phyloP scores from a whole-genome alignment of 2,329 filamentous ascomycete genomes.

The Mariannaea sp. region DNA sequence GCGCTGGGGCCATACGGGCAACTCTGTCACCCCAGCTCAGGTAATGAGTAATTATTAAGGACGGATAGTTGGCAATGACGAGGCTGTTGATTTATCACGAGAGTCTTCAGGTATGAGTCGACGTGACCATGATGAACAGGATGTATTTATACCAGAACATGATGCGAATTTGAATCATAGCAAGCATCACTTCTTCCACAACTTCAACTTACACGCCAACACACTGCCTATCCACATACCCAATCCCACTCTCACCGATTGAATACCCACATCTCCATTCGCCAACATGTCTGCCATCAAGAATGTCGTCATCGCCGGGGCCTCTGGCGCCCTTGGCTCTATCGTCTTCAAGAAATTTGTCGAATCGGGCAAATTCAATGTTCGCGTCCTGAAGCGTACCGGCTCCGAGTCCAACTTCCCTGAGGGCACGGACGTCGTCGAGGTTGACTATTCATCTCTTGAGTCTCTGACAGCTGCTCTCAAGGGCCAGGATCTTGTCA shows the following conservation, averaged over 20 bases:
- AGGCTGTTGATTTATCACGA: no score
- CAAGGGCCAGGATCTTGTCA: slow-evolving; percentile 60
- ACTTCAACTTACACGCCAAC: background rate
- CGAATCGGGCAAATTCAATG: slow-evolving; percentile 41
- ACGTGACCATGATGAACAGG: background rate
- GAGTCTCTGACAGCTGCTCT: slow-evolving; percentile 57
- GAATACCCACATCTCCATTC: background rate
- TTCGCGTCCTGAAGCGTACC: slow-evolving; percentile 44
- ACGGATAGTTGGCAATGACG: no score
- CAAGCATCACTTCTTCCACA: slow-evolving; percentile 7
- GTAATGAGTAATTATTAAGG: no score
- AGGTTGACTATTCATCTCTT: slow-evolving; percentile 49
- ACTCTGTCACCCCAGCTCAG: slow-evolving; percentile 6
- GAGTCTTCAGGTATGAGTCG: no score
- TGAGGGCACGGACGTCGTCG: slow-evolving; percentile 36
- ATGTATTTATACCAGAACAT: slow-evolving; percentile 3
- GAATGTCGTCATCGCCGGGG: slow-evolving; percentile 47
- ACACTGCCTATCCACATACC: background rate
- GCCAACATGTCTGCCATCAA: slow-evolving; percentile 41
- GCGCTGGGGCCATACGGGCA: no score
- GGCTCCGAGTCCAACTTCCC: slow-evolving; percentile 48
- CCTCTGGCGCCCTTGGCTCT: slow-evolving; percentile 43
- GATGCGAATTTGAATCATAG: background rate
- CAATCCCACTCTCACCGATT: background rate
- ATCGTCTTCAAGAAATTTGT: slow-evolving; percentile 40